Base-by-base conservation (phyloP, 192 early-diverging fungal genomes). In the Geosiphon pyriformis region DNA sequence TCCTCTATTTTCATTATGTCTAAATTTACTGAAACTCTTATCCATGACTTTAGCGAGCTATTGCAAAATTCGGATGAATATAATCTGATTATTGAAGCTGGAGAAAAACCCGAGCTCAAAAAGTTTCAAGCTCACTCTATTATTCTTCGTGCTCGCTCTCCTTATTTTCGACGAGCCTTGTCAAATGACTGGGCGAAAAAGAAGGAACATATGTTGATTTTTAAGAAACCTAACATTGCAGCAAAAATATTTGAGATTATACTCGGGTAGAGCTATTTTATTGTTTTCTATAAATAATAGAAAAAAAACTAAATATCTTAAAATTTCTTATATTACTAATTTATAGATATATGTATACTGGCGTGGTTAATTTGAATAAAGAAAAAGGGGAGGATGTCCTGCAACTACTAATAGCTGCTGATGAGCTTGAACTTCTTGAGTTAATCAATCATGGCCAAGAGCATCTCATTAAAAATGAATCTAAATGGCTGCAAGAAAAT, bases 301-400 rank as follows among this genome's bases (percentile, higher is more conserved):
- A n/a, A n/a, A n/a, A n/a, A n/a, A n/a, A 42, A 42, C 6, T 42
- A 42, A 42, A 10, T 15, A 42, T 42, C 15, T 15, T 42, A 42
- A 42, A 10, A 42, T 6, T 15, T 42, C 37, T 6, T 42, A 42
- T 10, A 10, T 15, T 42, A 42, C 20, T 4, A 12, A 6, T 54
- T 7, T 62, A 48, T 62, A 62, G 61, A 27, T 66, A 56, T 47
- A 26, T 66, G 23, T 66, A 66, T n/a, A n/a, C n/a, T n/a, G n/a
- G n/a, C n/a, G n/a, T n/a, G n/a, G n/a, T n/a, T n/a, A n/a, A n/a
- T n/a, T n/a, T n/a, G n/a, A n/a, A n/a, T n/a, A n/a, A n/a, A n/a
- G n/a, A n/a, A n/a, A n/a, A n/a, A n/a, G n/a, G n/a, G n/a, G n/a
- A n/a, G n/a, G n/a, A n/a, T n/a, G n/a, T n/a, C n/a, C n/a, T n/a